phyloP scores from a whole-genome alignment of 2,329 filamentous ascomycete genomes.

The Pseudogymnoascus sp. region DNA sequence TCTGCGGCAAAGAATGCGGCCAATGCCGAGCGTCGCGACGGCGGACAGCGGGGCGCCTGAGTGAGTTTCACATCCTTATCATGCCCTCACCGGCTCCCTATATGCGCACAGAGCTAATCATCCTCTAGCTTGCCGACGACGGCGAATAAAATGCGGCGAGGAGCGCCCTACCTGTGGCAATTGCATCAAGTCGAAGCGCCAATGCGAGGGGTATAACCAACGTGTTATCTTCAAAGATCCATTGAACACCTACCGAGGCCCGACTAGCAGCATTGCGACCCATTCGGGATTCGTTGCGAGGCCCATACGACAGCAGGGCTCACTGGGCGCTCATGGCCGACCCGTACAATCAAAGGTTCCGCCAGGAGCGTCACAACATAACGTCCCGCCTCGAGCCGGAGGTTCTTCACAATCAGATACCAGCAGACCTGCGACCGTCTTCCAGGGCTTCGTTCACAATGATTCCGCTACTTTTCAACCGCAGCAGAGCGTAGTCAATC shows the following conservation, averaged over 20 bases:
- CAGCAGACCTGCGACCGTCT: neutral
- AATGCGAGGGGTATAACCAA: constrained; percentile 79
- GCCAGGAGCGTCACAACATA: neutral
- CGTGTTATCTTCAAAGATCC: constrained; percentile 75
- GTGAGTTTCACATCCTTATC: constrained; percentile 43
- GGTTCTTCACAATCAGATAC: neutral
- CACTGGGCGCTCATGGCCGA: neutral
- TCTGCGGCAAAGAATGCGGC: constrained; percentile 33
- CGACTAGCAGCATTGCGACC: constrained; percentile 19
- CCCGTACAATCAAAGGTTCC: neutral
- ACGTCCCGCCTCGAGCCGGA: neutral
- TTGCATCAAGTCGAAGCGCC: constrained; percentile 77
- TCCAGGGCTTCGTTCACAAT: constrained; percentile 1
- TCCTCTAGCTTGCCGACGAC: constrained; percentile 72
- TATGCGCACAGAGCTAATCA: neutral
- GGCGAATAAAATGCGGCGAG: constrained; percentile 96
- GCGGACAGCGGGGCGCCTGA: constrained; percentile 84
- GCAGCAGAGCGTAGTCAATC: neutral
- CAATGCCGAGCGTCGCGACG: constrained; percentile 33
- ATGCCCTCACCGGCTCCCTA: neutral
- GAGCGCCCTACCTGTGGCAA: constrained; percentile 76
- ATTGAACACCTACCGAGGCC: constrained; percentile 50
- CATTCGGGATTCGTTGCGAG: neutral
- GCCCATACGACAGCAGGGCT: neutral
- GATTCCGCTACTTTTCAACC: neutral